Evolutionary conservation across 805 yeast genomes (phyloP).

Genomic region (Peterozyma toletana): DNA sequence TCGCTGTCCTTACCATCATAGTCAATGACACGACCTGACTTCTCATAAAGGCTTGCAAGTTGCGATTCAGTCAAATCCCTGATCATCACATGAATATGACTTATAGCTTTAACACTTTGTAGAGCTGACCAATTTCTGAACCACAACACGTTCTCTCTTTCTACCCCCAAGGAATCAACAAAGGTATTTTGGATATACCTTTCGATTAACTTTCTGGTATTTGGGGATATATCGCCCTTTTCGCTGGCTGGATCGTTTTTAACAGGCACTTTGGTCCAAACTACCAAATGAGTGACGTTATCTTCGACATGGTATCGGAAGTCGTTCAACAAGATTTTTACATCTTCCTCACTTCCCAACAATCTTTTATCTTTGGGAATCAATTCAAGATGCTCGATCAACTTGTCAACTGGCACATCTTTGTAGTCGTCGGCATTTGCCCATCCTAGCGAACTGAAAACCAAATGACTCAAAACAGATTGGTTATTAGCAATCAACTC

Average conservation of each 20-base stretch:
- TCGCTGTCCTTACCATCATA: constrained; percentile 4
- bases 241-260: constrained; percentile 41
- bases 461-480: constrained; percentile 40
- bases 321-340: constrained; percentile 44
- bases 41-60: neutral
- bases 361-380: constrained; percentile 28
- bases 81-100: constrained; percentile 65
- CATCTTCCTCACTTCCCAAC: constrained; percentile 32
- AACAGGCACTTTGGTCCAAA: constrained; percentile 60
- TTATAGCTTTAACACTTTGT: constrained; percentile 60
- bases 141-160: constrained; percentile 44
- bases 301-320: constrained; percentile 60
- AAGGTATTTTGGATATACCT: constrained; percentile 41
- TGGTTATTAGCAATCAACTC: constrained; percentile 24
- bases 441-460: constrained; percentile 47
- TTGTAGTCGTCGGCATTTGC: constrained; percentile 19
- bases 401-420: constrained; percentile 11
- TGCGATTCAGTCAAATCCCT: constrained; percentile 25
- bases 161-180: constrained; percentile 31
- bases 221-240: constrained; percentile 42
- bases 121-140: constrained; percentile 65
- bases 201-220: constrained; percentile 34
- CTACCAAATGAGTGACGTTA: constrained; percentile 48
- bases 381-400: constrained; percentile 15
- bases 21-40: constrained; percentile 3